Percentiles rank a stretch among this genome's conserved stretches.
Conservation (phyloP, 225 moss, liverwort and hornwort genomes). For the Bryoerythrophyllum caledonicum region DNA sequence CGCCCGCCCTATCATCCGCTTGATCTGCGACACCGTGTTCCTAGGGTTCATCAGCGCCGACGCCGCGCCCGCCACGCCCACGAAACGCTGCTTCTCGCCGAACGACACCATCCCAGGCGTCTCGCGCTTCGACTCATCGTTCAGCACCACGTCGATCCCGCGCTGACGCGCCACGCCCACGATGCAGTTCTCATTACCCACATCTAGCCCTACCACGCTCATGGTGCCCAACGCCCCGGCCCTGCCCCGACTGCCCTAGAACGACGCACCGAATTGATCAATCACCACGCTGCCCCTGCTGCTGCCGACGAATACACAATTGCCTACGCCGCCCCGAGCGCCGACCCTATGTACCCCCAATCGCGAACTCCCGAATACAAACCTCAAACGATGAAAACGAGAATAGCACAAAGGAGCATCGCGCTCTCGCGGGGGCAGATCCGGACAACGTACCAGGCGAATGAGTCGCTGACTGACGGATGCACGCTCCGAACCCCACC, state of each 20-base stretch:
- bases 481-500: background rate
- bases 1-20: constrained; percentile 90
- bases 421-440: background rate
- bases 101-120: constrained; percentile 98
- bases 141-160: constrained; percentile 97
- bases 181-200: constrained; percentile 99
- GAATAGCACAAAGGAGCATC: background rate
- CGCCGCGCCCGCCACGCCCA: constrained; percentile 86
- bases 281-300: background rate
- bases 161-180: constrained; percentile 96
- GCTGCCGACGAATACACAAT: no score
- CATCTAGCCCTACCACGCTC: constrained; percentile 98
- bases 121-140: constrained; percentile 99
- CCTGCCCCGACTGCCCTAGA: background rate
- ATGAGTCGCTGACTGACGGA: background rate
- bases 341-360: background rate
- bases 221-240: constrained; percentile 38
- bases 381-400: background rate
- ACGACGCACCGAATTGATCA: background rate
- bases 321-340: background rate
- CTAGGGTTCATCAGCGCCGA: constrained; percentile 95
- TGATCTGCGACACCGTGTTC: constrained; percentile 94
- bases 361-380: background rate
- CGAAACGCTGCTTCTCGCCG: constrained; percentile 97
- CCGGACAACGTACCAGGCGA: background rate